Conservation (phyloP, 495 filamentous ascomycete species). For the Lophiotrema nucula region DNA sequence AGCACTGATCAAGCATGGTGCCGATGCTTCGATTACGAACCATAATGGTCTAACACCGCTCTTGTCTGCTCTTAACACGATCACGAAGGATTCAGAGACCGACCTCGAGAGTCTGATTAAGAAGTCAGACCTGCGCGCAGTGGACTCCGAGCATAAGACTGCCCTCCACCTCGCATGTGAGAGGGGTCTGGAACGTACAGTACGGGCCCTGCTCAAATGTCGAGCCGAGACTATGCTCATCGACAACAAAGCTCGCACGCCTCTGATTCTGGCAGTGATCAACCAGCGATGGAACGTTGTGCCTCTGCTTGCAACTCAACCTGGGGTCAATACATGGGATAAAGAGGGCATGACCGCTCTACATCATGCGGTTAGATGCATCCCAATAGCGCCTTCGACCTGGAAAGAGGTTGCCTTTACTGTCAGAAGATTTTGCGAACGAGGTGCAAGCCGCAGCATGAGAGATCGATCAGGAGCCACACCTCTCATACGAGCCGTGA, state of each 20-base stretch:
- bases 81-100: constrained; percentile 4
- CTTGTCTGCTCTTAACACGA: neutral
- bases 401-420: constrained; percentile 26
- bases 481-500: constrained; percentile 27
- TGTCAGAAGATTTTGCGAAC: constrained; percentile 13
- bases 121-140: constrained; percentile 1
- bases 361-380: constrained; percentile 18
- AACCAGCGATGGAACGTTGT: constrained; percentile 21
- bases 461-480: constrained; percentile 21
- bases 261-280: constrained; percentile 19
- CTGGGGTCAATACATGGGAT: constrained; percentile 26
- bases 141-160: constrained; percentile 1
- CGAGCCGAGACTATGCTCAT: constrained; percentile 13
- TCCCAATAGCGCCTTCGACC: constrained; percentile 5
- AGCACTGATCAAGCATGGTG: constrained; percentile 23
- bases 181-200: constrained; percentile 9
- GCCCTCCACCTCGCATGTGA: constrained; percentile 21
- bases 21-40: constrained; percentile 6
- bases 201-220: constrained; percentile 13
- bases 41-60: constrained; percentile 16
- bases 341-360: constrained; percentile 22
- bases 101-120: constrained; percentile 23
- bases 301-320: constrained; percentile 20
- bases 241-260: constrained; percentile 15
- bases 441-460: constrained; percentile 21